A percentile compares a stretch with the other conserved stretches of the same genome.
These are phyloP conservation scores for Bipolaris victoriae DNA, from an alignment of 2,329 filamentous ascomycete genomes.

Conservation along the genomic window DNA sequence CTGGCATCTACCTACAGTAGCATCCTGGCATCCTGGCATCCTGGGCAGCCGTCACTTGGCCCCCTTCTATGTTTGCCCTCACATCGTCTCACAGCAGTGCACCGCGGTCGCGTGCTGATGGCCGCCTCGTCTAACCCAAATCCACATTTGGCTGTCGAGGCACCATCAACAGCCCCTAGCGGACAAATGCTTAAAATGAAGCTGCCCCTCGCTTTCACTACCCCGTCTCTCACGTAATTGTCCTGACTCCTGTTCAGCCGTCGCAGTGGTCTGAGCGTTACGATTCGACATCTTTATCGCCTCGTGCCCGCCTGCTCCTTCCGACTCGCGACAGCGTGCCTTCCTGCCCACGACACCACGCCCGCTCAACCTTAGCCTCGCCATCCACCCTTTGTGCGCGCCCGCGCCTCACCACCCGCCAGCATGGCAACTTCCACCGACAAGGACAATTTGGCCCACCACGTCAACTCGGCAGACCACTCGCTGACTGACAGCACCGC, in stretches of 20 bases:
- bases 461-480: constrained; percentile 38
- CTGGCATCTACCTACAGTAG: no score
- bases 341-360: not conserved
- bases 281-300: constrained; percentile 19
- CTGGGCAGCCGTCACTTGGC: not conserved
- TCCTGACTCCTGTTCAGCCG: constrained; percentile 16
- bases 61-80: not conserved
- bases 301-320: constrained; percentile 4
- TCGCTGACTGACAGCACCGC: constrained; percentile 41
- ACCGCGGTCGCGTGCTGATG: constrained; percentile 40
- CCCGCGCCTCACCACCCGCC: constrained; percentile 3
- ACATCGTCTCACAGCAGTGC: constrained; percentile 7
- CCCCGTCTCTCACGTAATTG: constrained; percentile 22
- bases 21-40: not conserved
- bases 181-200: constrained; percentile 36
- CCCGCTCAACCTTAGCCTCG: not conserved
- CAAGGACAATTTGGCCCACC: constrained; percentile 30
- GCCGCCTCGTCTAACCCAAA: constrained; percentile 21
- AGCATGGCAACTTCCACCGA: constrained; percentile 37
- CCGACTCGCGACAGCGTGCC: not conserved
- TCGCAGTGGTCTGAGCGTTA: constrained; percentile 22
- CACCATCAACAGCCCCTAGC: constrained; percentile 29
- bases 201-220: constrained; percentile 29
- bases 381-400: not conserved
- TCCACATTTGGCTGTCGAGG: constrained; percentile 24